Evolutionary conservation across 2,329 filamentous ascomycete genomes (phyloP), one percentile per base, ranked within the genome.

Genomic region (Penicillium sp.): DNA sequence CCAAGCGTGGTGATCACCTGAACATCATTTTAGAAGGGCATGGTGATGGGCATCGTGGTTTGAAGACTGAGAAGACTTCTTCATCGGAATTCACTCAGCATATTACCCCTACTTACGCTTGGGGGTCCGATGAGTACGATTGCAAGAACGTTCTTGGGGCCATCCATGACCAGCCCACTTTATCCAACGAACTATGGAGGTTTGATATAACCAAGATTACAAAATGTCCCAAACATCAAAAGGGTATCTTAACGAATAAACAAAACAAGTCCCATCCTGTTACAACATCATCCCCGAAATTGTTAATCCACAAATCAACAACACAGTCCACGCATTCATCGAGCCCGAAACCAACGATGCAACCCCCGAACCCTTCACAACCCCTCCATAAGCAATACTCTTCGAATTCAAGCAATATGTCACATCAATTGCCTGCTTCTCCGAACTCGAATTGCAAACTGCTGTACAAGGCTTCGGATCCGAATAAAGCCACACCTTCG

Each of bases 341-440:
- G 50, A 31, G n/a, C 48, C 26, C 10, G 50, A 31, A 9, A 23
- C n/a, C 23, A n/a, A 16, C 16, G 21, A 31, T 3, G 5, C 25
- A 16, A 27, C 45, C 21, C 42, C 51, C 13, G 50, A 53, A n/a
- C 16, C 45, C 21, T 53, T 49, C 44, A 23, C 25, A 46, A 55
- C 39, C 3, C 52, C 62, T 1, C 57, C 61, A 55, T 63, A 54
- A 13, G 57, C 25, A 13, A 63, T 43, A 3, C n/a, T 13, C 16
- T 57, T 23, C 9, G 57, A 43, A 51, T 65, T 65, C 50, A 65
- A 50, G 42, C 62, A 65, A 47, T 65, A 63, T 37, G 56, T 55
- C 2, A 63, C 57, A 4, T 33, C 37, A 23, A 53, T 50, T 2
- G 61, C 52, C 25, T 62, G 27, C 2, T 56, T 56, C 19, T 43